Conservation (phyloP, 352 stramenopile genomes). For the Hyaloperonospora arabidopsidis region DNA sequence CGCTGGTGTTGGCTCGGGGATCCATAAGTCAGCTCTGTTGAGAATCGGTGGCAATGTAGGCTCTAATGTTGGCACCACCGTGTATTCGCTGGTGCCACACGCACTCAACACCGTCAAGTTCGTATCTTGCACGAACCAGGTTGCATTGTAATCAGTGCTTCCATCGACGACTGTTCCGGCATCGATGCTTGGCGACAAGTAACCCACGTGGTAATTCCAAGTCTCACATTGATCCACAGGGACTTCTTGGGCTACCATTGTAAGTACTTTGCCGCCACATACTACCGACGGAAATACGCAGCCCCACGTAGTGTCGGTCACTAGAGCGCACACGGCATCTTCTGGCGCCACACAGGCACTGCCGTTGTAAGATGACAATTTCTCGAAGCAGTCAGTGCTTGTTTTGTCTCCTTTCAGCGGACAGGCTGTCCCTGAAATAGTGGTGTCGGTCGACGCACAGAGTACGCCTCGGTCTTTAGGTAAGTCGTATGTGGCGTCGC, state of each 20-base stretch:
- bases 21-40: not conserved
- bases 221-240: constrained; percentile 16
- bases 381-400: constrained; percentile 33
- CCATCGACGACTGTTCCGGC: constrained; percentile 14
- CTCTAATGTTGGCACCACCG: constrained; percentile 12
- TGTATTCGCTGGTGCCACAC: constrained; percentile 16
- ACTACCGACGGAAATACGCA: constrained; percentile 25
- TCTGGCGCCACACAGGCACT: constrained; percentile 30
- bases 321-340: constrained; percentile 37
- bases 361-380: constrained; percentile 33
- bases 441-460: constrained; percentile 35
- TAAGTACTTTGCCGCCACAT: constrained; percentile 9
- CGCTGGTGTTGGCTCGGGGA: constrained; percentile 2
- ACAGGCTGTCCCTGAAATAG: constrained; percentile 23
- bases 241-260: constrained; percentile 6
- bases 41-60: constrained; percentile 12
- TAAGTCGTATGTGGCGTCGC: constrained; percentile 39
- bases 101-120: constrained; percentile 20
- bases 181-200: constrained; percentile 6
- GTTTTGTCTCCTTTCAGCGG: constrained; percentile 37
- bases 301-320: constrained; percentile 36
- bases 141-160: constrained; percentile 22
- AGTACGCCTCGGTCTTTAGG: constrained; percentile 30
- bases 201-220: constrained; percentile 22
- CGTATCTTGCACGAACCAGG: constrained; percentile 24